Evolutionary conservation across 345 rosid genomes (phyloP).

Genomic region (Pistacia integerrima): DNA sequence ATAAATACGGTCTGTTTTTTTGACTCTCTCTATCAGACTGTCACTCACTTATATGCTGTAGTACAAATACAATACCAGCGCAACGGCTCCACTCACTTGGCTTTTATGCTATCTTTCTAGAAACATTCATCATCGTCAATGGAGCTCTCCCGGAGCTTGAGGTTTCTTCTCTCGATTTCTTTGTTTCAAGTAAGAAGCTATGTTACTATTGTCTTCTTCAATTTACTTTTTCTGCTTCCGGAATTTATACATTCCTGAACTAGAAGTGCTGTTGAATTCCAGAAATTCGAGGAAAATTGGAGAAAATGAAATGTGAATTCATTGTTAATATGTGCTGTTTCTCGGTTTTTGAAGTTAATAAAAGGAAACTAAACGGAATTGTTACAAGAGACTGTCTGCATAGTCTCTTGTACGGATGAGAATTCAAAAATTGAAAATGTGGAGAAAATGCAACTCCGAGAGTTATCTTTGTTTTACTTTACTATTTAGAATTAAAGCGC

Average conservation of each 20-base stretch:
- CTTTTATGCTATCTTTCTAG: not conserved
- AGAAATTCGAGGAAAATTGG: not conserved
- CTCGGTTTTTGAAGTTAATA: not conserved
- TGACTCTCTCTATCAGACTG: slow-evolving; percentile 5
- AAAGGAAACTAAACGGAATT: not conserved
- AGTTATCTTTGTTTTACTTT: not conserved
- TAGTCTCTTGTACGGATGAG: not conserved
- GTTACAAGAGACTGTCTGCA: not conserved
- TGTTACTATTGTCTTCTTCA: not conserved
- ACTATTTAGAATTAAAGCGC: not conserved
- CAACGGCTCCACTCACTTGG: slow-evolving; percentile 5
- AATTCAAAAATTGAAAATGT: too few relatives aligned
- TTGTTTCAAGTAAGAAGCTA: slow-evolving; percentile 46
- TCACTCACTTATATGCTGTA: not conserved
- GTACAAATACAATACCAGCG: not conserved
- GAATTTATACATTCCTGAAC: not conserved
- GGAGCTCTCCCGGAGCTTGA: slow-evolving; percentile 25
- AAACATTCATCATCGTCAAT: slow-evolving; percentile 7
- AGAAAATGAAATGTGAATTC: not conserved
- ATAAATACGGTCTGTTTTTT: slow-evolving; percentile 36
- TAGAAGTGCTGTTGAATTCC: not conserved
- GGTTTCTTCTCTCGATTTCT: slow-evolving; percentile 25
- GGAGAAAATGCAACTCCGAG: not conserved
- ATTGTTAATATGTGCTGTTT: not conserved
- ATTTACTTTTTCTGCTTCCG: not conserved